A percentile compares a stretch with the other conserved stretches of the same genome.
phyloP scores from a whole-genome alignment of 148 eudicot species.

The Cornus controversa region DNA sequence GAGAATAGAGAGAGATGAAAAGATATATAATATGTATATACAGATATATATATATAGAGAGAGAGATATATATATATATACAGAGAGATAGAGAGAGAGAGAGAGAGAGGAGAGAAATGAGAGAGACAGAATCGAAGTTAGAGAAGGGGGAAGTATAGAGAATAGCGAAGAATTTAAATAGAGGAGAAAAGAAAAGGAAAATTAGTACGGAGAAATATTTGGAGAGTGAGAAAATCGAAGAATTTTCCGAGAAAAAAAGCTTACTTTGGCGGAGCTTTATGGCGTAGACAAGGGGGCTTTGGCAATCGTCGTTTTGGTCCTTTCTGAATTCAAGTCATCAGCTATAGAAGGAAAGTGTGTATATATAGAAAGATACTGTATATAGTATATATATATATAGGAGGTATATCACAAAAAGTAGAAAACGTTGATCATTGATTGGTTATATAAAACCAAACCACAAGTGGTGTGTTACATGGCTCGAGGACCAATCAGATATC shows the following conservation, averaged over 20 bases:
- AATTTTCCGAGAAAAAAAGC: not conserved
- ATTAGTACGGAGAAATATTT: not conserved
- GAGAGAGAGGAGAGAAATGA: no score
- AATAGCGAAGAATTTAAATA: not conserved
- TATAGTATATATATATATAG: no score
- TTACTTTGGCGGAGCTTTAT: slow-evolving; percentile 3
- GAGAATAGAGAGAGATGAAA: no score
- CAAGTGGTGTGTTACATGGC: not conserved
- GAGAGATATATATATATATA: no score
- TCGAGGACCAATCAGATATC: slow-evolving; percentile 5
- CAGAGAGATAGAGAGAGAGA: no score
- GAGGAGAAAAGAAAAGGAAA: not conserved
- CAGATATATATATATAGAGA: no score
- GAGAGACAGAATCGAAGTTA: not conserved
- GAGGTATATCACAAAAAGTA: no score
- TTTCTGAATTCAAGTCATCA: not conserved
- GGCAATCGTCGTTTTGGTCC: slow-evolving; percentile 10
- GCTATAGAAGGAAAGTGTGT: slow-evolving; percentile 23
- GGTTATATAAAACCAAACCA: no score
- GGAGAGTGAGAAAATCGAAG: not conserved
- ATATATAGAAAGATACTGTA: slow-evolving; percentile 8
- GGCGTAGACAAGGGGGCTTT: slow-evolving; percentile 19
- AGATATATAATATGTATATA: no score
- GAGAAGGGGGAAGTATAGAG: not conserved
- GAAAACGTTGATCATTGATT: no score